Percentiles rank a stretch among this genome's conserved stretches.
phyloP scores from a whole-genome alignment of 176 grass and related monocot species.

The Rhynchospora tenuis region DNA sequence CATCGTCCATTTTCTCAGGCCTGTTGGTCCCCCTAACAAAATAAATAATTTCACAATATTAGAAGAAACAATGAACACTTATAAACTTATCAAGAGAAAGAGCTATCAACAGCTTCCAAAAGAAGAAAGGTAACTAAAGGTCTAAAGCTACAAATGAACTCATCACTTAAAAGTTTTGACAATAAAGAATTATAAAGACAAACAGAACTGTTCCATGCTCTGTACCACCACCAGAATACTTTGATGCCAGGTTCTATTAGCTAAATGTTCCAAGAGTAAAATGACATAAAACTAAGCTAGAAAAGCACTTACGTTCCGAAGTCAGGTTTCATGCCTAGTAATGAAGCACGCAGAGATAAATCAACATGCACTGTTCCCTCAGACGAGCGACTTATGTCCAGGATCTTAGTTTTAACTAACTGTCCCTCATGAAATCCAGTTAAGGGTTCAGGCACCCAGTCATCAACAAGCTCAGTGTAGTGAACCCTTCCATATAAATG shows the following conservation, averaged over 20 bases:
- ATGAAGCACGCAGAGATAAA: conserved; percentile 68
- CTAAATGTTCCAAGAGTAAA: background rate
- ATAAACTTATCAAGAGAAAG: background rate
- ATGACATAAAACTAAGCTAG: background rate
- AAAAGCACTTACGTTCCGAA: conserved; percentile 55
- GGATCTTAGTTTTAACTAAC: conserved; percentile 90
- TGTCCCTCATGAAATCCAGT: conserved; percentile 69
- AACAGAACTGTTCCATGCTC: conserved; percentile 4
- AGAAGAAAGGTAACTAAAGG: background rate
- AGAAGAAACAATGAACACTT: background rate
- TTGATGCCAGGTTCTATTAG: background rate
- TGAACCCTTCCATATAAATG: conserved; percentile 90
- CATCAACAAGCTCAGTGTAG: conserved; percentile 86
- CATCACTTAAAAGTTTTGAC: background rate
- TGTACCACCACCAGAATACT: background rate
- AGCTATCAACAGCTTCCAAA: background rate
- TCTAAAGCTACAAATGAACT: background rate
- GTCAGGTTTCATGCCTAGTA: conserved; percentile 22
- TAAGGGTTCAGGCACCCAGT: conserved; percentile 61
- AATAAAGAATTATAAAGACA: background rate
- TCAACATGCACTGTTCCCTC: conserved; percentile 78
- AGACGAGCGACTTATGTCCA: conserved; percentile 51
- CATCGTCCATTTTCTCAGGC: conserved; percentile 52
- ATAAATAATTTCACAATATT: conserved; percentile 12
- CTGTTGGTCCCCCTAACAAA: conserved; percentile 38